phyloP scores from a whole-genome alignment of 2,329 filamentous ascomycete species.

The Sporothrix mexicana region DNA sequence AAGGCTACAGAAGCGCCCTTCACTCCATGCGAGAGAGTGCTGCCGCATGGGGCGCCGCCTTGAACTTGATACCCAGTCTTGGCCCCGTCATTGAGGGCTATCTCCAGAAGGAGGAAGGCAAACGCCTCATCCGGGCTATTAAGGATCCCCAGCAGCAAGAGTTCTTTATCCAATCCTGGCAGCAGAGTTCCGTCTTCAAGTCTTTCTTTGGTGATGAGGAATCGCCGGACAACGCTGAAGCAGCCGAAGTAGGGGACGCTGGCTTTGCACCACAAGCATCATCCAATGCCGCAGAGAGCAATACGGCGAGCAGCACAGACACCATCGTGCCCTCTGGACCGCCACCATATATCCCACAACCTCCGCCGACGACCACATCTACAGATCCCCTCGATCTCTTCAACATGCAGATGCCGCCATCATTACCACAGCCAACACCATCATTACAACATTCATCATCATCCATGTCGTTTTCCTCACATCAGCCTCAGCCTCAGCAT shows the following conservation, averaged over 20 bases:
- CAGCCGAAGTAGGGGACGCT: neutral
- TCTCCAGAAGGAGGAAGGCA: slow-evolving; percentile 43
- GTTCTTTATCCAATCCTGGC: slow-evolving; percentile 46
- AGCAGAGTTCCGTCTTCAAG: slow-evolving; percentile 46
- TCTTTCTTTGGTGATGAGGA: slow-evolving; percentile 44
- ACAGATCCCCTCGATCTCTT: slow-evolving; percentile 12
- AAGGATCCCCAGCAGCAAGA: slow-evolving; percentile 48
- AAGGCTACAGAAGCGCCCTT: slow-evolving; percentile 49
- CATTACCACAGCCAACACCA: slow-evolving; percentile 15
- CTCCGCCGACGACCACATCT: neutral
- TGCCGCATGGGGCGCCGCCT: slow-evolving; percentile 48
- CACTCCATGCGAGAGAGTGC: slow-evolving; percentile 50
- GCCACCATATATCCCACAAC: neutral
- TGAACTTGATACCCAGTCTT: slow-evolving; percentile 47
- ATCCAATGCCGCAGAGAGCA: neutral
- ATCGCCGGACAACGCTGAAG: neutral
- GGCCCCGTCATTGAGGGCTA: slow-evolving; percentile 48
- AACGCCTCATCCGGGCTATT: slow-evolving; percentile 43
- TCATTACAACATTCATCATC: neutral
- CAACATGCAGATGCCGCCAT: slow-evolving; percentile 17
- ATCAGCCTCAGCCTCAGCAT: slow-evolving; percentile 5
- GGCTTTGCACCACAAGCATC: neutral
- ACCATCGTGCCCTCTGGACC: neutral
- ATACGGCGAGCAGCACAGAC: neutral
- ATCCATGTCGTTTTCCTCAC: neutral